A percentile compares a stretch with the other conserved stretches of the same genome.
These are phyloP conservation scores for Cryptococcus neoformans DNA, from an alignment of 1,284 basidiomycete species.

Conservation along the genomic window DNA sequence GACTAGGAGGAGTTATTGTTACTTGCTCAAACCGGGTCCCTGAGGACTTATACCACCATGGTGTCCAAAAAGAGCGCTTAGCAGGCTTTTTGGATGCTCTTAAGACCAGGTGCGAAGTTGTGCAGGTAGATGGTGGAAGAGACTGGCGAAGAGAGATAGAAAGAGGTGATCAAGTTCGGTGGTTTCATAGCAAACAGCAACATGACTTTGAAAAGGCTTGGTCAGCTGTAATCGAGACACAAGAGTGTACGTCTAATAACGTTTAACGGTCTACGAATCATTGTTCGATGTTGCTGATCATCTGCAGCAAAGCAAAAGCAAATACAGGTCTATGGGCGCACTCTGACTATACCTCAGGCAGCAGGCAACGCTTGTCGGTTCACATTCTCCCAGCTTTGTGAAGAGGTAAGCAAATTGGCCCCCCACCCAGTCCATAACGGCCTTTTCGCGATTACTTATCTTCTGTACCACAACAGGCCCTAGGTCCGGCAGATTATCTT, in stretches of 20 bases:
- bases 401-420: conserved; percentile 50
- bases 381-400: conserved; percentile 62
- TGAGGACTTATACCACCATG: conserved; percentile 66
- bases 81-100: conserved; percentile 64
- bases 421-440: neutral
- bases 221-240: conserved; percentile 19
- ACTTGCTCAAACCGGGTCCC: conserved; percentile 61
- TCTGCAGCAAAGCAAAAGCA: conserved; percentile 24
- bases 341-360: conserved; percentile 55
- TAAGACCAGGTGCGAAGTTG: conserved; percentile 61
- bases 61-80: conserved; percentile 63
- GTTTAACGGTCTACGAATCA: too few relatives aligned
- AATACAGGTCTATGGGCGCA: conserved; percentile 56
- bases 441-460: too few relatives aligned
- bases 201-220: conserved; percentile 44
- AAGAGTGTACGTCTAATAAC: conserved; percentile 15
- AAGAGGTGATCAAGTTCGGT: conserved; percentile 28
- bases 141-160: conserved; percentile 49
- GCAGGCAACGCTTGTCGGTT: conserved; percentile 55
- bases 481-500: conserved; percentile 69
- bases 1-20: conserved; percentile 66
- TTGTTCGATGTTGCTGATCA: neutral
- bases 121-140: conserved; percentile 55
- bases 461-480: conserved; percentile 46
- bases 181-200: conserved; percentile 29